Conservation (phyloP, 441 rosid genomes). For the Arabidopsis hybrid region DNA sequence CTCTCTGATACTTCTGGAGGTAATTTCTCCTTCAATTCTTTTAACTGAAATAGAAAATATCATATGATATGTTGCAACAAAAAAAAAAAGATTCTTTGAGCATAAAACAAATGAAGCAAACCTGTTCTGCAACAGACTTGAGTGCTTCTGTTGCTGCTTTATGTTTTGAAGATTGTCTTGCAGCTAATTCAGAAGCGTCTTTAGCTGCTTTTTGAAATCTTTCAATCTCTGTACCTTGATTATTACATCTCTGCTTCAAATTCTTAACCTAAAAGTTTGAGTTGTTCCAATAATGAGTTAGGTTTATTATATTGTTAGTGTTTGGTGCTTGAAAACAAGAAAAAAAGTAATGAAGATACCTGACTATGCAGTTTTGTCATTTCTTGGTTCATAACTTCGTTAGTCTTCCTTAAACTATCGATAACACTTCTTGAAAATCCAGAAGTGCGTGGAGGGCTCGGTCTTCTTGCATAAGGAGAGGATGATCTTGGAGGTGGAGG, state of each 20-base stretch:
- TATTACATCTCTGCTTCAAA: slow-evolving; percentile 66
- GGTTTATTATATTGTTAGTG: background rate
- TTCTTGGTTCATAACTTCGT: slow-evolving; percentile 80
- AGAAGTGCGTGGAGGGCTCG: slow-evolving; percentile 74
- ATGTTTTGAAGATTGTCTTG: slow-evolving; percentile 57
- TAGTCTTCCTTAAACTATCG: slow-evolving; percentile 87
- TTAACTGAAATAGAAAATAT: slow-evolving; percentile 52
- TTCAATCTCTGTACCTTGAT: slow-evolving; percentile 65
- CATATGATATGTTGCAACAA: background rate
- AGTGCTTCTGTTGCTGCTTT: slow-evolving; percentile 61
- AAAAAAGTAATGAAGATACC: slow-evolving; percentile 45
- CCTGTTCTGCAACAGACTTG: slow-evolving; percentile 65
- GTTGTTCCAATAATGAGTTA: slow-evolving; percentile 3
- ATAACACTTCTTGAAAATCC: slow-evolving; percentile 79
- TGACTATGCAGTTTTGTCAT: slow-evolving; percentile 73
- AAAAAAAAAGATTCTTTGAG: background rate
- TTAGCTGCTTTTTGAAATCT: slow-evolving; percentile 53
- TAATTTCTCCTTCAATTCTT: slow-evolving; percentile 55
- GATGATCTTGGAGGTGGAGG: slow-evolving; percentile 45
- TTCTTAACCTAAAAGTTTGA: slow-evolving; percentile 53
- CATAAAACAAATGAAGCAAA: slow-evolving; percentile 28
- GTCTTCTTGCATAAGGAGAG: slow-evolving; percentile 58
- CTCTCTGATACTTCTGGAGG: slow-evolving; percentile 60
- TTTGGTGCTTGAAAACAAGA: background rate
- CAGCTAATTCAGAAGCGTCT: slow-evolving; percentile 57